Conservation (phyloP, 176 grass and related monocot species). For the Elaeis guineensis region DNA sequence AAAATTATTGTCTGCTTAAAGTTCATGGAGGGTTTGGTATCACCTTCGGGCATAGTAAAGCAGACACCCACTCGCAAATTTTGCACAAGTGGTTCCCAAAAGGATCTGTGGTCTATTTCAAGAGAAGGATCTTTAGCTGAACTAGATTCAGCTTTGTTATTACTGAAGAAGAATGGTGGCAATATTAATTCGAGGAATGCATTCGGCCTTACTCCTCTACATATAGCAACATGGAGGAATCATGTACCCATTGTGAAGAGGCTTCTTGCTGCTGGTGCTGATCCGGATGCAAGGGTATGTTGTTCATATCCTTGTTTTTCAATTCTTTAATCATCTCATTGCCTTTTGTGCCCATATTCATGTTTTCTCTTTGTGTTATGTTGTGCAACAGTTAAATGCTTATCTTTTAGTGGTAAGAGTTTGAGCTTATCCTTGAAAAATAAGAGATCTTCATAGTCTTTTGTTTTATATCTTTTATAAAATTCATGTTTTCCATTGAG, state of each 20-base stretch:
- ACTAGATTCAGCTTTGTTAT: slow-evolving; percentile 70
- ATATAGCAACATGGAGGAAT: slow-evolving; percentile 98
- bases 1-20: slow-evolving; percentile 11
- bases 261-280: slow-evolving; percentile 72
- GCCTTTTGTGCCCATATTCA: not conserved
- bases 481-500: too few relatives aligned
- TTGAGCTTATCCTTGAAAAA: too few relatives aligned
- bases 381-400: too few relatives aligned
- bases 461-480: too few relatives aligned
- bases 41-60: slow-evolving; percentile 48
- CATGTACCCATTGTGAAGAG: slow-evolving; percentile 73
- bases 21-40: slow-evolving; percentile 59
- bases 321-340: not conserved
- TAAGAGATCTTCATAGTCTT: too few relatives aligned
- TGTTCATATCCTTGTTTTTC: slow-evolving; percentile 9
- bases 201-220: slow-evolving; percentile 91
- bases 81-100: slow-evolving; percentile 53
- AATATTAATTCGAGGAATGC: slow-evolving; percentile 73
- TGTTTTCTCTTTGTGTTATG: not conserved
- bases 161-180: slow-evolving; percentile 73
- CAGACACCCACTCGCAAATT: slow-evolving; percentile 44
- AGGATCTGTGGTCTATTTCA: slow-evolving; percentile 63
- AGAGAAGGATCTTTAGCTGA: slow-evolving; percentile 89
- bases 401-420: too few relatives aligned
- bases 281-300: slow-evolving; percentile 95